Base-by-base conservation (phyloP, 2,329 filamentous ascomycete species). In the Arthrobotrys pseudoclavata region DNA sequence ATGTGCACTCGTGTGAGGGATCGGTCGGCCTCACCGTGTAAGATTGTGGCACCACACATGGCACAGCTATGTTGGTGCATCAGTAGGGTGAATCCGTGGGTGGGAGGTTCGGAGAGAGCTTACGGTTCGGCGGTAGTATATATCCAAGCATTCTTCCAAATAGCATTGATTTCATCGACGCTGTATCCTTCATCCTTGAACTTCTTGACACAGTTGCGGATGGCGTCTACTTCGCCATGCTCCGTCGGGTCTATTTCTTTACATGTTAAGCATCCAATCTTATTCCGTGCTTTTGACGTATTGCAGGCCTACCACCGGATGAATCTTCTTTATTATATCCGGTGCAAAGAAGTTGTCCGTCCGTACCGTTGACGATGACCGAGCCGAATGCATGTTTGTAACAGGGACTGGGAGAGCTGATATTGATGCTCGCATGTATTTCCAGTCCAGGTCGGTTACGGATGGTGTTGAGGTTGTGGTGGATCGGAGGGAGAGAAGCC, bases 111-210 rank as follows among this genome's bases (percentile, higher is more conserved):
- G 9, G 40, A 48, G 26, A 31, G 31, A 12, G 7, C 55, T 26
- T 26, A 76, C 72, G 72, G 72, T 31, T 76, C 72, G 37, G 72
- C 72, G 7, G 72, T 76, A 4, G 72, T 76, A 26, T 76, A 76
- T 22, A 76, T 76, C 72, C 72, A 76, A 52, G 72, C 57, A 48
- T 76, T 20, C 48, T 70, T 76, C 72, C 66, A 76, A 9, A 76
- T 62, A 12, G 42, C n/a, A n/a, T 42, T 18, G 15, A 76, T 76
- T 18, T 76, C 72, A 4, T 60, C 15, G 9, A 29, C 31, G 18
- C 31, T 76, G 37, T 66, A 66, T 18, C 72, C 72, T 29, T 62
- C 60, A 10, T 57, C 66, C 20, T 24, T 66, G 22, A 76, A 76
- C n/a, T 76, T 76, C 2, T 42, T 26, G 5, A 70, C 72, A 29